These are phyloP conservation scores for Phytopythium oedochilum DNA, from an alignment of 352 stramenopile genomes.

Conservation along the genomic window DNA sequence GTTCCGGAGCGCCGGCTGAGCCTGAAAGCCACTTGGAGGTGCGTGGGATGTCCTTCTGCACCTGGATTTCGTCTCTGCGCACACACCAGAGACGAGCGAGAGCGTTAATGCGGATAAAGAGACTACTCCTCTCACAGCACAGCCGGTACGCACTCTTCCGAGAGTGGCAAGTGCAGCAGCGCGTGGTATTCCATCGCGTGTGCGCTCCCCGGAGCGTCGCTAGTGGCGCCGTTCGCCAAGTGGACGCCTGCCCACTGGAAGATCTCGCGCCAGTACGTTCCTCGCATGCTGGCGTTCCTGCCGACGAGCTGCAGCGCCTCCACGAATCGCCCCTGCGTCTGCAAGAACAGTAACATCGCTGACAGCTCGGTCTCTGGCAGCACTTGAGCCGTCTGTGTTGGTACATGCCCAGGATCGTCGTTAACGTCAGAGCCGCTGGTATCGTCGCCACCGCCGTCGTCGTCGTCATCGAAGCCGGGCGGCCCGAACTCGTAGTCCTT, in stretches of 20 bases:
- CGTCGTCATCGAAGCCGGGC: conserved; percentile 27
- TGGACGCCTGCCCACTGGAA: conserved; percentile 56
- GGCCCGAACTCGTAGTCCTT: conserved; percentile 8
- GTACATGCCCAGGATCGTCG: neutral
- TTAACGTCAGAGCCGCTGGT: neutral
- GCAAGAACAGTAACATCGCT: conserved; percentile 59
- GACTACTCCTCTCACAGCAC: neutral
- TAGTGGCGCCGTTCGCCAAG: conserved; percentile 4
- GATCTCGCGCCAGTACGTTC: conserved; percentile 58
- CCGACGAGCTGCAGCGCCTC: conserved; percentile 74
- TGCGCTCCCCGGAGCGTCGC: conserved; percentile 11
- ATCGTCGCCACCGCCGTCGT: conserved; percentile 13
- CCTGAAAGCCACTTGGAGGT: conserved; percentile 71
- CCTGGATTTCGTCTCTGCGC: conserved; percentile 53
- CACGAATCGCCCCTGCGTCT: conserved; percentile 54
- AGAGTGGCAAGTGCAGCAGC: conserved; percentile 28
- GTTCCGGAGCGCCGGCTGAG: conserved; percentile 44
- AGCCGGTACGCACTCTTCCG: conserved; percentile 37
- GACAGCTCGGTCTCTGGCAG: conserved; percentile 40
- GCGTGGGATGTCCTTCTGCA: conserved; percentile 79
- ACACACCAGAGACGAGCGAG: neutral
- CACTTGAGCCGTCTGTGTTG: neutral
- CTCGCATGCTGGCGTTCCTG: conserved; percentile 38
- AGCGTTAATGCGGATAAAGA: neutral
- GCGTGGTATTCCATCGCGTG: conserved; percentile 9